Conservation (phyloP, 768 basidiomycete species). For the Tricholoma flavovirens region DNA sequence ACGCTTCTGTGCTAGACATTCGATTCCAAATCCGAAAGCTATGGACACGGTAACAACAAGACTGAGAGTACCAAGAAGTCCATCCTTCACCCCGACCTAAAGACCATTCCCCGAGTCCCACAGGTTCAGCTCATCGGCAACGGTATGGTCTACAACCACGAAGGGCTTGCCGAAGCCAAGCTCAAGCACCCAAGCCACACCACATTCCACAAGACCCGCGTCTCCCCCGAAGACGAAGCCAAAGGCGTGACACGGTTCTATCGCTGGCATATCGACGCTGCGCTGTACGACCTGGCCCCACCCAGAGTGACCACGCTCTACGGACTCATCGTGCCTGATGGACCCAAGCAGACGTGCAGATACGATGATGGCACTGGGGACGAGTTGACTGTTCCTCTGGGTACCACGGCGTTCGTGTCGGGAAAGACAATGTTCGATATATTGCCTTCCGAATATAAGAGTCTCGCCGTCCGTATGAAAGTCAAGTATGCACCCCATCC, state of each 20-base stretch:
- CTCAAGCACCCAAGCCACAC: slow-evolving; percentile 85
- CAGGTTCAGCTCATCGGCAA: slow-evolving; percentile 94
- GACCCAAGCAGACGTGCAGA: slow-evolving; percentile 54
- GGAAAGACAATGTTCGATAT: slow-evolving; percentile 84
- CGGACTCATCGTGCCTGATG: slow-evolving; percentile 66
- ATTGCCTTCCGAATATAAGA: slow-evolving; percentile 65
- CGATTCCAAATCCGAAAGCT: slow-evolving; percentile 54
- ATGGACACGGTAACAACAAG: slow-evolving; percentile 90
- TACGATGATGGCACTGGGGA: slow-evolving; percentile 90
- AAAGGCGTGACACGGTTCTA: slow-evolving; percentile 84
- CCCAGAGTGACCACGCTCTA: slow-evolving; percentile 86
- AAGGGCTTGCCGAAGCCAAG: slow-evolving; percentile 69
- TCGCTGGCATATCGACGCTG: slow-evolving; percentile 91
- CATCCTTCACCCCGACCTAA: slow-evolving; percentile 84
- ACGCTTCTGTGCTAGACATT: slow-evolving; percentile 51
- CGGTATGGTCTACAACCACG: slow-evolving; percentile 73
- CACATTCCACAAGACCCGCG: slow-evolving; percentile 78
- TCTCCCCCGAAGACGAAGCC: slow-evolving; percentile 69
- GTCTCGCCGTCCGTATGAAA: slow-evolving; percentile 67
- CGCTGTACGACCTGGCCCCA: slow-evolving; percentile 68
- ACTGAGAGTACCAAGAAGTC: slow-evolving; percentile 68
- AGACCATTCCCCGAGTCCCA: slow-evolving; percentile 82
- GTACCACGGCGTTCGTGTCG: slow-evolving; percentile 80
- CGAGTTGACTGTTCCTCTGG: slow-evolving; percentile 74
- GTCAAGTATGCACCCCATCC: slow-evolving; percentile 83